Evolutionary conservation across 1,284 basidiomycete species (phyloP), one percentile per base, ranked within the genome.

Genomic region (Marasmius sp.): DNA sequence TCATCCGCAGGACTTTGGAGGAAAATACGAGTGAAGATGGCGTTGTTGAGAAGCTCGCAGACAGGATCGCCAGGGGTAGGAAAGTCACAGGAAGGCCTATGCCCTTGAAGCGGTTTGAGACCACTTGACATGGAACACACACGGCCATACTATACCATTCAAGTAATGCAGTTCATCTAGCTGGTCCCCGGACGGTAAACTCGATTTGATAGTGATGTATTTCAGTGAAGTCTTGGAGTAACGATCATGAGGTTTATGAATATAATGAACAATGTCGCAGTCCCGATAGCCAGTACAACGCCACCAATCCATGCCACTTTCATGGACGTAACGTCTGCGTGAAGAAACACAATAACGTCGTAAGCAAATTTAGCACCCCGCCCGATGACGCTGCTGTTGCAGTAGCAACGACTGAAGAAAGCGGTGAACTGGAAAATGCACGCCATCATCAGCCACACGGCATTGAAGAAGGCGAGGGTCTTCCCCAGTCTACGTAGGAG

Each of bases 1-100:
- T 95, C 71, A 95, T 98, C 69, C 87, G 89, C 74, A 84, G 82
- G 69, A 86, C 89, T 59, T 77, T 94, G 66, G 81, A 84, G 57
- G 85, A 85, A 61, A 88, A 89, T 60, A 84, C 82, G 33, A 74
- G 75, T 9, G 74, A 81, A 36, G 80, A 77, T 0, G 79, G 77
- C 20, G 75, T 80, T 58, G 84, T 86, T 37, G 83, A 87, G 68
- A 72, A 77, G 64, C 72, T 89, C 53, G 84, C 87, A 59, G 88
- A 90, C 59, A 77, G 79, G 67, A 83, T 91, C 65, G 82, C 87
- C 39, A 76, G 80, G 38, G 83, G 81, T 22, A 73, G 84, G 65
- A 75, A 71, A 61, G 65, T 76, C 14, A 75, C 77, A 9, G 79
- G 76, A 48, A 72, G 82, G 66, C 86, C 85, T 9, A 70, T 74